phyloP scores from a whole-genome alignment of 345 rosid species.

The Acer saccharum region DNA sequence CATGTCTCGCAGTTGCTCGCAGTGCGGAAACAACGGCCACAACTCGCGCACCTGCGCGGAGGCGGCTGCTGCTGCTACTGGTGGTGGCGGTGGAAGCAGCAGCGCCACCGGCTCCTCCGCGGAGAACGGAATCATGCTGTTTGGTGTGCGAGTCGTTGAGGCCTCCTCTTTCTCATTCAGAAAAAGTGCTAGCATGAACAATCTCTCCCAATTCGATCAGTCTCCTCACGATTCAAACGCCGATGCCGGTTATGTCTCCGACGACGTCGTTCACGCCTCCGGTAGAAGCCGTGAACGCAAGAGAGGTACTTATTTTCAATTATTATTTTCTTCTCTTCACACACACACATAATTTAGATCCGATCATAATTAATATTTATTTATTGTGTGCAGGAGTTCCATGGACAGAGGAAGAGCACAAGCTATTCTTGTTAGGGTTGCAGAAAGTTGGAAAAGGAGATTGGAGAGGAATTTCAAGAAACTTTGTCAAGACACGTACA shows the following conservation, averaged over 20 bases:
- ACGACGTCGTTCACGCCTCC: slow-evolving; percentile 72
- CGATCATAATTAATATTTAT: neutral
- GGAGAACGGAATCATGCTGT: slow-evolving; percentile 65
- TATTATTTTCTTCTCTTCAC: no score
- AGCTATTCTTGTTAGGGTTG: slow-evolving; percentile 58
- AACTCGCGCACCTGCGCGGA: slow-evolving; percentile 57
- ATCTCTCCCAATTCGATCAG: slow-evolving; percentile 64
- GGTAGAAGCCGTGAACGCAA: slow-evolving; percentile 69
- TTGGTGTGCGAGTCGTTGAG: slow-evolving; percentile 66
- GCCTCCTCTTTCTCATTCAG: slow-evolving; percentile 46
- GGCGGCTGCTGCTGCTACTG: neutral
- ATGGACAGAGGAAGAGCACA: slow-evolving; percentile 85
- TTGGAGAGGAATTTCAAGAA: slow-evolving; percentile 81
- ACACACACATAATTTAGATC: neutral
- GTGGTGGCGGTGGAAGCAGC: slow-evolving; percentile 6
- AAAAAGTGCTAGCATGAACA: slow-evolving; percentile 71
- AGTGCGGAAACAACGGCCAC: slow-evolving; percentile 75
- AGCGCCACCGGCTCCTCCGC: slow-evolving; percentile 17
- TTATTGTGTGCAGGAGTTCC: slow-evolving; percentile 52
- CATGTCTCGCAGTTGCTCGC: slow-evolving; percentile 65
- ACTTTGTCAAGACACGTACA: slow-evolving; percentile 76
- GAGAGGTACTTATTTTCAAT: slow-evolving; percentile 43
- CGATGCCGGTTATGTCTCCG: slow-evolving; percentile 70
- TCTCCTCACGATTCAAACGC: slow-evolving; percentile 49
- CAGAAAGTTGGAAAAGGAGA: slow-evolving; percentile 81